Base-by-base conservation (phyloP, 129 eudicot species). In the Sambucus nigra region DNA sequence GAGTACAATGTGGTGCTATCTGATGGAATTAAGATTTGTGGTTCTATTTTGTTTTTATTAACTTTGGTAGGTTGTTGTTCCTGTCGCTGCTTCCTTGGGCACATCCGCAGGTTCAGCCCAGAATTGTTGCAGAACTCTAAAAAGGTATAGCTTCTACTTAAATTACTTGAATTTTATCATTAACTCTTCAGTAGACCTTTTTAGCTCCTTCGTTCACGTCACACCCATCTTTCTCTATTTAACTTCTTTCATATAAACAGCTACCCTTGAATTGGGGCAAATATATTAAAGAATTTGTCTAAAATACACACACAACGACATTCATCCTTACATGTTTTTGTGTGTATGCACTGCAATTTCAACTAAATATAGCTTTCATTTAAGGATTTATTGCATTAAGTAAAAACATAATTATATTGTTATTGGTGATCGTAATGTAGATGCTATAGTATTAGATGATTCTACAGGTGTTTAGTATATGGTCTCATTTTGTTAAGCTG, bases 21-120 rank as follows among this genome's bases (percentile, higher is more conserved):
- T n/a, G 65, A 69, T 59, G 67, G 63, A 63, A 51, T 61, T 56
- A 59, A 58, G 48, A 45, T 51, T 56, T 58, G 55, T 61, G 24
- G 64, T 79, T 57, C 65, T 61, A 33, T 67, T 74, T 67, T 71
- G 75, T 70, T 75, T 71, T 67, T 67, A 70, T 70, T 80, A 53
- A 51, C 69, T 26, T 68, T 64, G 76, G 73, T 67, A 79, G 74
- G 66, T 70, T 62, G 64, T 71, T 71, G 64, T 68, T n/a, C n/a
- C n/a, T 74, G 72, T 70, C 48, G 70, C 69, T 53, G 73, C 75
- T 79, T 65, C 47, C 49, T 55, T 65, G 71, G 78, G 57, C 73
- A 71, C 68, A 60, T 23, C 70, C 41, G 42, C 42, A 35, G 13
- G 13, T 35, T 35, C 42, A 7, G 42, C 55, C 55, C 32, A 12